Evolutionary conservation across 768 basidiomycete species (phyloP), one percentile per base, ranked within the genome.

Genomic region (Chalciporus sphaerocephalus): DNA sequence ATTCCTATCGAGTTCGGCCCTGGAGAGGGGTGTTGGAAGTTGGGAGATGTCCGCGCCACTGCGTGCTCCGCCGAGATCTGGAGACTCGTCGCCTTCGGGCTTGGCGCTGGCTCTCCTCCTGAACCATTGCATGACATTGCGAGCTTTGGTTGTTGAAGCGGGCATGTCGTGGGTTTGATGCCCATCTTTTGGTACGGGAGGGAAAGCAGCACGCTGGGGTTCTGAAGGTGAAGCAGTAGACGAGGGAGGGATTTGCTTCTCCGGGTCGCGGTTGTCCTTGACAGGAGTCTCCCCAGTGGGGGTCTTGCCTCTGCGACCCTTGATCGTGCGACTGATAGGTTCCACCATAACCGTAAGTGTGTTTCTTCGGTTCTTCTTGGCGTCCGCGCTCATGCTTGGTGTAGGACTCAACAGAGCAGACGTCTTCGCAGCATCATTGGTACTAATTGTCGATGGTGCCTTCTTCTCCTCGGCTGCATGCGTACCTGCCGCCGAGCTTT

Each of bases 71-170:
- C 45, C 51, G 6, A 49, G 18, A 13, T 48, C 54, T 2, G 57
- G 28, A 18, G 51, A 52, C 22, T 47, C 57, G 20, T 59, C 68
- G 40, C 47, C 54, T 32, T 58, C 65, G 45, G 54, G 61, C 57
- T 62, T 66, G 42, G 39, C 63, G 3, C 80, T 85, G 58, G 81
- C 84, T 67, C 77, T 79, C 44, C 76, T 78, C 65, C 87, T 75
- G 79, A 99, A 98, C 96, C 96, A 99, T 54, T 93, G 85, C 95
- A 98, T 98, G 42, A 99, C 96, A 60, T 87, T 92, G 65, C 83
- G 83, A 4, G 95, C 93, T 65, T 93, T 88, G 67, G 78, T 83
- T n/a, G 89, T 80, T 50, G 88, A 84, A 13, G 83, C 87, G 2
- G 77, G 76, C 68, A 85, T 69, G 32, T 73, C 73, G 35, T 56